Conservation (phyloP, 495 filamentous ascomycete genomes). For the Arthonia radiata region DNA sequence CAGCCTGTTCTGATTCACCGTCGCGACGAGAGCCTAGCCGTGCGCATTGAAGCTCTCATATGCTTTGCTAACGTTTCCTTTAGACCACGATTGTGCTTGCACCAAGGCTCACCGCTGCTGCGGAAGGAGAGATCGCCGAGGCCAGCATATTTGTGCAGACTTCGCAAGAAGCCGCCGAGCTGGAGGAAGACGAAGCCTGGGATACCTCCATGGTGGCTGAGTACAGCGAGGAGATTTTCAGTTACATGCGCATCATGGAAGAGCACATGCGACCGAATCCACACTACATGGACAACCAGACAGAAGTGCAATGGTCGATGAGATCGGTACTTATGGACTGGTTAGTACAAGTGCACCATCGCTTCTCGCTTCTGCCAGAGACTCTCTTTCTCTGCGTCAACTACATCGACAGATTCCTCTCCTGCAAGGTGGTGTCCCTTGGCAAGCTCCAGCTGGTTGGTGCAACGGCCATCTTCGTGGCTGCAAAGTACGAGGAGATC, state of each 20-base stretch:
- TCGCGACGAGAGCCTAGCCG: too few species aligned
- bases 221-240: slow-evolving; percentile 86
- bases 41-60: too few species aligned
- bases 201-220: slow-evolving; percentile 98
- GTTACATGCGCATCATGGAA: slow-evolving; percentile 50
- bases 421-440: slow-evolving; percentile 78
- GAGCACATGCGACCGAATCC: slow-evolving; percentile 58
- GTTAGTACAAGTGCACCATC: slow-evolving; percentile 84
- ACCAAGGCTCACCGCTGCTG: slow-evolving; percentile 36
- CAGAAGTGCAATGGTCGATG: slow-evolving; percentile 99
- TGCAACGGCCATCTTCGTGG: slow-evolving; percentile 85
- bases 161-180: slow-evolving; percentile 18
- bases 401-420: slow-evolving; percentile 91
- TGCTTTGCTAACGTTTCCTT: too few species aligned
- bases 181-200: slow-evolving; percentile 59
- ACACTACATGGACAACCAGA: slow-evolving; percentile 89
- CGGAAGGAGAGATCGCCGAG: slow-evolving; percentile 37
- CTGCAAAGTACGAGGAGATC: slow-evolving; percentile 96
- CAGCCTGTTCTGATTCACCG: too few species aligned
- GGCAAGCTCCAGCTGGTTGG: slow-evolving; percentile 91
- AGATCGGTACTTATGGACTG: slow-evolving; percentile 93
- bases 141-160: slow-evolving; percentile 44
- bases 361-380: slow-evolving; percentile 77
- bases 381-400: slow-evolving; percentile 85
- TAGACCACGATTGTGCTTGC: slow-evolving; percentile 49